These are phyloP conservation scores for Lasiosphaeriaceae sp. DNA, from an alignment of 495 filamentous ascomycete species.

Conservation along the genomic window DNA sequence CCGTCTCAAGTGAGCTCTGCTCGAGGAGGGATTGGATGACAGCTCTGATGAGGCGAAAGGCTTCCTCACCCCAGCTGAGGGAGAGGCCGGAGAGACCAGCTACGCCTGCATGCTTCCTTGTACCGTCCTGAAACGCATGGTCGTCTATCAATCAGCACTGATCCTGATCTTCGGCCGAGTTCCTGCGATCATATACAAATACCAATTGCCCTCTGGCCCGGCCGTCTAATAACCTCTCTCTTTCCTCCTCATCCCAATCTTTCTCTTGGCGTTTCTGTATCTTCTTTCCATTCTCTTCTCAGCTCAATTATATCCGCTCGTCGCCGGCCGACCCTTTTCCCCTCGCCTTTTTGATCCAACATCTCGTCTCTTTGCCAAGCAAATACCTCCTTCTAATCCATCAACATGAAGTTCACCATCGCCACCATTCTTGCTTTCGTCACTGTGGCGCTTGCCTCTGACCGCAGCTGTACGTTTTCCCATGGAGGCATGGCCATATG, in stretches of 20 bases:
- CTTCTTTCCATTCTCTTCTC: constrained; percentile 14
- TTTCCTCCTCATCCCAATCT: constrained; percentile 20
- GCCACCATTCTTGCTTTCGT: constrained; percentile 44
- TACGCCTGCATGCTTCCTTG: background rate
- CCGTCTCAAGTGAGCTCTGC: constrained; percentile 12
- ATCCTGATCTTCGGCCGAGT: constrained; percentile 16
- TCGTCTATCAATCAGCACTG: constrained; percentile 20
- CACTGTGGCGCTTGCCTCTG: constrained; percentile 41
- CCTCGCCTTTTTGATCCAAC: constrained; percentile 11
- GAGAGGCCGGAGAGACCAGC: background rate
- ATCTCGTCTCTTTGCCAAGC: constrained; percentile 16
- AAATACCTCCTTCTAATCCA: constrained; percentile 11
- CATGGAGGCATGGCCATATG: background rate
- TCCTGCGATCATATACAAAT: constrained; percentile 30
- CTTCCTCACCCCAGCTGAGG: background rate
- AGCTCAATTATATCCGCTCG: background rate
- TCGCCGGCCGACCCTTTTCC: too few relatives aligned
- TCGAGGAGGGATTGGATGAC: constrained; percentile 2
- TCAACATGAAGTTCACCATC: constrained; percentile 51
- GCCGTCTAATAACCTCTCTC: constrained; percentile 12
- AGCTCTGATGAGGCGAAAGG: constrained; percentile 1
- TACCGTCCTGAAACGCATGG: constrained; percentile 24
- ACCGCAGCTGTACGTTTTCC: constrained; percentile 28
- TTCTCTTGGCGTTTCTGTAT: constrained; percentile 17
- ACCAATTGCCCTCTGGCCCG: constrained; percentile 18